Evolutionary conservation across 768 basidiomycete species (phyloP).

Genomic region (Leccinum disarticulatum): DNA sequence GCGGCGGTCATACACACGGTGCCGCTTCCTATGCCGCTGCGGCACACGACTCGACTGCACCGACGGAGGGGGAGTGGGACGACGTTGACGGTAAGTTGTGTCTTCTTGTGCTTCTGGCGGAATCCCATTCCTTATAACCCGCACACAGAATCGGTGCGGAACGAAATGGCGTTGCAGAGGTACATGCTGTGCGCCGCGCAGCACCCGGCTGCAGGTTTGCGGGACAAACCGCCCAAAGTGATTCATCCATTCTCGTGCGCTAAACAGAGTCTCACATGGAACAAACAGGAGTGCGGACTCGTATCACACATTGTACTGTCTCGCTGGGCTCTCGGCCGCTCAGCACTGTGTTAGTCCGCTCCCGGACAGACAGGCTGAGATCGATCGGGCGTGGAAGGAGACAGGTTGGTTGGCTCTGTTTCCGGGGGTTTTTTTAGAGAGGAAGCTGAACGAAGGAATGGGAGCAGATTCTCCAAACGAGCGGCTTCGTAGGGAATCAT

Average conservation of each 20-base stretch:
- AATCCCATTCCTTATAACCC: background rate
- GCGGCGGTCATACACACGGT: background rate
- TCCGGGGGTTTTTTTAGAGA: background rate
- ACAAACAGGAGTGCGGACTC: slow-evolving; percentile 71
- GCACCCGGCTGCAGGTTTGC: slow-evolving; percentile 78
- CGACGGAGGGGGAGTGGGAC: slow-evolving; percentile 53
- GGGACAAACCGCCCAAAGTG: slow-evolving; percentile 97
- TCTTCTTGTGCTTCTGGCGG: background rate
- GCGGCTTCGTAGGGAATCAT: slow-evolving; percentile 45
- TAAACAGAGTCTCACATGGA: background rate
- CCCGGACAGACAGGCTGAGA: slow-evolving; percentile 30
- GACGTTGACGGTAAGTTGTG: slow-evolving; percentile 62
- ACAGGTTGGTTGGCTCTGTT: slow-evolving; percentile 14
- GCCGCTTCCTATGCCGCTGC: background rate
- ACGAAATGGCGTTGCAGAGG: slow-evolving; percentile 76
- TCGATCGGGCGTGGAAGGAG: slow-evolving; percentile 41
- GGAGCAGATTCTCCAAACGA: slow-evolving; percentile 25
- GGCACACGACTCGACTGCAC: background rate
- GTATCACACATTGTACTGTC: slow-evolving; percentile 93
- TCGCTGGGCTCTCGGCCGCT: slow-evolving; percentile 85
- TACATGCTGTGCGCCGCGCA: slow-evolving; percentile 88
- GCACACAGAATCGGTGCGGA: slow-evolving; percentile 45
- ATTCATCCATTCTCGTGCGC: slow-evolving; percentile 14
- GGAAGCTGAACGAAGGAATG: slow-evolving; percentile 8
- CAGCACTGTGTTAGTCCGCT: slow-evolving; percentile 75